Evolutionary conservation across 192 early-diverging fungal species (phyloP).

Genomic region (Obelidium mucronatum): DNA sequence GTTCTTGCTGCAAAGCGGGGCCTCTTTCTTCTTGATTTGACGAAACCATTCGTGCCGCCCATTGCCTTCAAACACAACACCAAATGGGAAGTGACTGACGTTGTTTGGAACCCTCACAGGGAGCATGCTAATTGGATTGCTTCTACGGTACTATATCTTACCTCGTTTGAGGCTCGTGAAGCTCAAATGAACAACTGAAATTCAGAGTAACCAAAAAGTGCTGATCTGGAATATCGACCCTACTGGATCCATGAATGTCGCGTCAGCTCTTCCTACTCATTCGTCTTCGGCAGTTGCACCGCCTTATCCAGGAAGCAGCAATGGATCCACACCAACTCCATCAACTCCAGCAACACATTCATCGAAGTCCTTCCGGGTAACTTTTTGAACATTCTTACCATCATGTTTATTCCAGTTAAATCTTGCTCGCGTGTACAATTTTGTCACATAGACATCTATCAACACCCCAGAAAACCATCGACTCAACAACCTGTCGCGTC

Average conservation of each 20-base stretch:
- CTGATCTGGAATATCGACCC: constrained; percentile 34
- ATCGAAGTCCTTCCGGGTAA: background rate
- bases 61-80: constrained; percentile 36
- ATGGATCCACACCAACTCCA: constrained; percentile 3
- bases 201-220: constrained; percentile 37
- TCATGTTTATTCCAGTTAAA: background rate
- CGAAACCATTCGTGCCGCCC: constrained; percentile 9
- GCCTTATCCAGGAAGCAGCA: background rate
- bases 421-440: background rate
- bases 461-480: background rate
- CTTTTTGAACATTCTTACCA: background rate
- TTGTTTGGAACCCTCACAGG: constrained; percentile 27
- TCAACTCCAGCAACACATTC: background rate
- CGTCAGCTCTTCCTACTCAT: background rate
- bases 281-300: background rate
- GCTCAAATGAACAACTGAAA: background rate
- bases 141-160: constrained; percentile 7
- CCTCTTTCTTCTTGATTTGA: constrained; percentile 27
- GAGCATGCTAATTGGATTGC: constrained; percentile 31
- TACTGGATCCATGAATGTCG: background rate
- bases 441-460: background rate
- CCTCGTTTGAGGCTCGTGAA: background rate
- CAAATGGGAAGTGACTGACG: constrained; percentile 38
- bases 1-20: constrained; percentile 38
- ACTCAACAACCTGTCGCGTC: background rate